Base-by-base conservation (phyloP, 1,139 yeast genomes). In the Casaregolazyma lundiana region DNA sequence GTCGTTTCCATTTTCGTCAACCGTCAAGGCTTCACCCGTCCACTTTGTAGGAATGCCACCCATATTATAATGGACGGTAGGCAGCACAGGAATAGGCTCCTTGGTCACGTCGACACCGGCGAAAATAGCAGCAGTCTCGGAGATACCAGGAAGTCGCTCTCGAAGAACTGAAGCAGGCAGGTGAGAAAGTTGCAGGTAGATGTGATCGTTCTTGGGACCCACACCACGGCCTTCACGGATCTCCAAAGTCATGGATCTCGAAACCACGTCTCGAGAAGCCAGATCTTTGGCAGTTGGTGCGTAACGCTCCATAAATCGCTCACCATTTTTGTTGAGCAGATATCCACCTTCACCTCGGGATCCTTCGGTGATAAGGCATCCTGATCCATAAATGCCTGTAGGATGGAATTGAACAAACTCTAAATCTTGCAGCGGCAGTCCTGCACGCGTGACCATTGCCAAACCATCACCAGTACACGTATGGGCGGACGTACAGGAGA, bases 341-440 rank as follows among this genome's bases (percentile, higher is more conserved):
- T 80, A 90, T 56, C 98, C 98, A 80, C 98, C 98, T 76, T 92
- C 98, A 78, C 98, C 98, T 77, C 98, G 86, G 57, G 97, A 95
- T 73, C 98, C 98, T 73, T 92, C 98, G 52, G 98, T 92, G 67
- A 92, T 92, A 74, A 92, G 76, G 76, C 97, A 92, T 55, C 98
- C 98, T 43, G 97, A 89, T 51, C 98, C 98, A 70, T 92, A 92
- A 69, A 92, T 92, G 78, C 98, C 98, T 35, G 97, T 89, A 53
- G 98, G 98, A 72, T 92, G 98, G 90, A 92, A 92, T 74, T 92
- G 98, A 53, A 92, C 92, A 65, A 92, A 92, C 73, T 92, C 98
- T 73, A 90, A 76, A 73, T 92, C 98, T 75, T 92, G 96, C 65
- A 90, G 77, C 49, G 98, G 98, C 69, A 90, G 81, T 52, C 98